Conservation (phyloP, 108 stramenopile species). For the Cylindrotheca fusiformis region DNA sequence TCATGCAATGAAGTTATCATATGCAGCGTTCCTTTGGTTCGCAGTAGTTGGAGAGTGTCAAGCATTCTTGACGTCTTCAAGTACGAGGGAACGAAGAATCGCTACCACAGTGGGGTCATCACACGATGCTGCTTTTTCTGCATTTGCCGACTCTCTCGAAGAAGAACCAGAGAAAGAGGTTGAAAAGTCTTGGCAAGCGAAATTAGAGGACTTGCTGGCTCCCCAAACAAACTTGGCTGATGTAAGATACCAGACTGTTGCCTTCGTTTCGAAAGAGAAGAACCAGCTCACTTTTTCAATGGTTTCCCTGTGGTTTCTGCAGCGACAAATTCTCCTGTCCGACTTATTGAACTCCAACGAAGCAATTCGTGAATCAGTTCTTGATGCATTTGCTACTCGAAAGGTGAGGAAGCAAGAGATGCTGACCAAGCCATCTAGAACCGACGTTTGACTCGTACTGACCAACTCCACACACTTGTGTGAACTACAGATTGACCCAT, state of each 20-base stretch:
- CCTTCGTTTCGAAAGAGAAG: no score
- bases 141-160: constrained; percentile 54
- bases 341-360: constrained; percentile 68
- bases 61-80: background rate
- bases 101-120: no score
- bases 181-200: constrained; percentile 61
- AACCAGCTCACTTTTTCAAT: no score
- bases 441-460: no score
- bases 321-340: constrained; percentile 66
- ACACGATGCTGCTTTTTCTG: constrained; percentile 39
- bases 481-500: constrained; percentile 61
- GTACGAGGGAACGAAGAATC: no score
- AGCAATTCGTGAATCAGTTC: constrained; percentile 69
- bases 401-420: constrained; percentile 71
- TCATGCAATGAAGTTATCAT: no score
- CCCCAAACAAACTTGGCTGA: constrained; percentile 59
- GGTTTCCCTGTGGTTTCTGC: background rate
- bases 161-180: constrained; percentile 1
- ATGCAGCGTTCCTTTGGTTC: no score
- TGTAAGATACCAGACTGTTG: background rate
- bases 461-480: no score
- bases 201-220: constrained; percentile 63
- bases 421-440: background rate
- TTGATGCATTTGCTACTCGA: constrained; percentile 58
- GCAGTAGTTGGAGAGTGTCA: no score